phyloP scores from a whole-genome alignment of 164 flowering plant species.

The Stephania yunnanensis region DNA sequence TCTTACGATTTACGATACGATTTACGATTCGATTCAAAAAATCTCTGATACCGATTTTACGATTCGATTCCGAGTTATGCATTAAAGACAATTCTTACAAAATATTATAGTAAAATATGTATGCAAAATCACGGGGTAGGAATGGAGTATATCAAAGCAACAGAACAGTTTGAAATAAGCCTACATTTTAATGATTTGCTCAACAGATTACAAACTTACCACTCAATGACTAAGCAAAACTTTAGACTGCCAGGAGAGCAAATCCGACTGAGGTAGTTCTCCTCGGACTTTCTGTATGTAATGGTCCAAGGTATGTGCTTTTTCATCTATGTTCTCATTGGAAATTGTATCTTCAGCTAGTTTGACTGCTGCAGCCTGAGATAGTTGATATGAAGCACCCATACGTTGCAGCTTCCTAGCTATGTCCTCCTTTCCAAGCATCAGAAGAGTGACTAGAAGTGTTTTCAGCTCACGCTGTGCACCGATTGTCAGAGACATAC shows the following conservation, averaged over 20 bases:
- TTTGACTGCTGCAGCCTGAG: conserved; percentile 75
- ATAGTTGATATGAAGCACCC: conserved; percentile 58
- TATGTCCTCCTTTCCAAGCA: conserved; percentile 64
- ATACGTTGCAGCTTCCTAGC: conserved; percentile 77
- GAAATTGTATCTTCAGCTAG: conserved; percentile 70
- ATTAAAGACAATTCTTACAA: not conserved
- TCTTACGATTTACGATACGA: too few species aligned
- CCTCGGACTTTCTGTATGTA: conserved; percentile 37
- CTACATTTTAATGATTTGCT: not conserved
- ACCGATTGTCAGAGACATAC: conserved; percentile 68
- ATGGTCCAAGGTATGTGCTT: conserved; percentile 44
- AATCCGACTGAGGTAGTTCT: conserved; percentile 40
- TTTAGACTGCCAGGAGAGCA: conserved; percentile 61
- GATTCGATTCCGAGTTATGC: too few species aligned
- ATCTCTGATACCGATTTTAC: too few species aligned
- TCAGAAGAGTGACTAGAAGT: conserved; percentile 53
- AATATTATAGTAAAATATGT: not conserved
- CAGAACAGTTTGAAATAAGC: not conserved
- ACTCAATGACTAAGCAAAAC: conserved; percentile 41
- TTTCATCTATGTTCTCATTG: conserved; percentile 52
- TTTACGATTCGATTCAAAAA: too few species aligned
- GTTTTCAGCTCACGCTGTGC: conserved; percentile 71
- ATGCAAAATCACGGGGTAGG: not conserved
- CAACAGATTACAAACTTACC: conserved; percentile 5
- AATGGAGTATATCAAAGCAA: not conserved